These are phyloP conservation scores for rapeseed (Brassica napus) DNA, from an alignment of 345 rosid species.

Conservation along the genomic window Da-Ae NC_063439.1:523501-524000, in stretches of 20 bases:
- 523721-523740: constrained; percentile 42
- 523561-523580: background rate
- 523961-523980: constrained; percentile 40
- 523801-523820: constrained; percentile 81
- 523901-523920: background rate
- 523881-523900: background rate
- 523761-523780: constrained; percentile 50
- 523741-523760: constrained; percentile 55
- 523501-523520: constrained; percentile 34
- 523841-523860: constrained; percentile 78
- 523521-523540: background rate
- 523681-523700: constrained; percentile 45
- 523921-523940: background rate
- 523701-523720: constrained; percentile 41
- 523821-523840: constrained; percentile 67
- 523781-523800: constrained; percentile 46
- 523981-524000: constrained; percentile 97
- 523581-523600: background rate
- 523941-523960: background rate
- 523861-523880: constrained; percentile 80
- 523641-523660: constrained; percentile 37
- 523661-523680: constrained; percentile 23
- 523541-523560: background rate
- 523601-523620: constrained; percentile 29
- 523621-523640: constrained; percentile 47